Percentiles rank a stretch among this genome's conserved stretches.
Conservation (phyloP, 2,329 filamentous ascomycete genomes). For the Aspergillus amoenus region DNA sequence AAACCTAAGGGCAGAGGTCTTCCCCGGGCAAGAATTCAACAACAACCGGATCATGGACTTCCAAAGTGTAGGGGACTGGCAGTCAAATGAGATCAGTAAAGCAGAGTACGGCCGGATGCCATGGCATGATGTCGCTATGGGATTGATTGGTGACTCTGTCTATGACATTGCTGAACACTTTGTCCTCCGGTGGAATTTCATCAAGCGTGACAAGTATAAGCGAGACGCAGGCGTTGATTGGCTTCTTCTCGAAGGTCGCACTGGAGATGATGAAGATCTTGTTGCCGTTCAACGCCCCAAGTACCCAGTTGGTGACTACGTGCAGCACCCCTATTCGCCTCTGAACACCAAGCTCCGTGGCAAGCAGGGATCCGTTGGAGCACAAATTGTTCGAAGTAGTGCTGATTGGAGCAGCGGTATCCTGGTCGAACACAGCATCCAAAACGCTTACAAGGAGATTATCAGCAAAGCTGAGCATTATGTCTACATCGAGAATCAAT, state of each 20-base stretch:
- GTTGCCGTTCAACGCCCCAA: slow-evolving; percentile 85
- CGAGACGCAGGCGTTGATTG: slow-evolving; percentile 80
- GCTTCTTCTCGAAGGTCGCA: slow-evolving; percentile 74
- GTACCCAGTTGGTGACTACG: slow-evolving; percentile 84
- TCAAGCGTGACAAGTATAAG: slow-evolving; percentile 98
- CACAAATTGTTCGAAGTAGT: slow-evolving; percentile 85
- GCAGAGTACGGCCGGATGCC: slow-evolving; percentile 93
- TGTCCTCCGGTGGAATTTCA: slow-evolving; percentile 90
- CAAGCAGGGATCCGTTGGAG: slow-evolving; percentile 71
- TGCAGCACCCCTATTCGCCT: slow-evolving; percentile 73
- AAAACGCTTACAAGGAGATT: slow-evolving; percentile 79
- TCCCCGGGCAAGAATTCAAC: slow-evolving; percentile 96
- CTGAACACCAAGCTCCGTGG: slow-evolving; percentile 64
- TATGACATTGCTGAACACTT: slow-evolving; percentile 97
- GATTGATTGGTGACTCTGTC: slow-evolving; percentile 81
- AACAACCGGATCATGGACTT: slow-evolving; percentile 98
- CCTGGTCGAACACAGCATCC: slow-evolving; percentile 77
- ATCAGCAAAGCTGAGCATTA: slow-evolving; percentile 87
- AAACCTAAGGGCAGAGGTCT: slow-evolving; percentile 78
- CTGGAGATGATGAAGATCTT: slow-evolving; percentile 77
- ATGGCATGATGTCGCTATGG: slow-evolving; percentile 96
- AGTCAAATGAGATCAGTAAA: slow-evolving; percentile 88
- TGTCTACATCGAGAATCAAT: slow-evolving; percentile 98
- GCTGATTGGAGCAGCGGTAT: slow-evolving; percentile 94
- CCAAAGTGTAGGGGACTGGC: slow-evolving; percentile 86